Evolutionary conservation across 495 filamentous ascomycete genomes (phyloP).

Genomic region (Hyaloscypha variabilis): DNA sequence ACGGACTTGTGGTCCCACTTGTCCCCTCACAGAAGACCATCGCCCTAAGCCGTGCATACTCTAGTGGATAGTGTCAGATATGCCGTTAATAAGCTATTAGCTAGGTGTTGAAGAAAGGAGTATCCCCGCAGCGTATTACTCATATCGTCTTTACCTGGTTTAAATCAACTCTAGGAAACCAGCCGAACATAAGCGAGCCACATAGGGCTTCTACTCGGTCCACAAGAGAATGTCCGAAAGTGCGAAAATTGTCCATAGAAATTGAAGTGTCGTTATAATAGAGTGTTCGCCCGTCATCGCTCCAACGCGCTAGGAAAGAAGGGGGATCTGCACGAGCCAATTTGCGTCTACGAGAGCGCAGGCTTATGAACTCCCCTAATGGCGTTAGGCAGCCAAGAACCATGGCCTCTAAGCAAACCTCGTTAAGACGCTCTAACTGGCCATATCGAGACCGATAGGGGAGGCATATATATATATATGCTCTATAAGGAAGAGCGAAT

Average conservation of each 20-base stretch:
- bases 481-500: neutral
- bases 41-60: slow-evolving; percentile 3
- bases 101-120: slow-evolving; percentile 4
- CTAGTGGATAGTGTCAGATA: slow-evolving; percentile 14
- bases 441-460: neutral
- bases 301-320: too few relatives aligned
- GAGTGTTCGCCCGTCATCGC: too few relatives aligned
- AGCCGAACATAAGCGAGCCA: too few relatives aligned
- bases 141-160: too few relatives aligned
- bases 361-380: neutral
- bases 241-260: too few relatives aligned
- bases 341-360: neutral
- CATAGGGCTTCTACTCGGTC: too few relatives aligned
- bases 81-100: slow-evolving; percentile 8
- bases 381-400: neutral
- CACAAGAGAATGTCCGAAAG: too few relatives aligned
- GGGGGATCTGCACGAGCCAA: too few relatives aligned
- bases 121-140: too few relatives aligned
- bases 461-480: neutral
- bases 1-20: neutral
- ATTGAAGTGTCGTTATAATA: too few relatives aligned
- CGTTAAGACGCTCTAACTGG: neutral
- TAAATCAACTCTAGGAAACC: too few relatives aligned
- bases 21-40: neutral
- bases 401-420: neutral